Evolutionary conservation across 306 rosid genomes (phyloP).

Genomic region (Carpinus fangiana): DNA sequence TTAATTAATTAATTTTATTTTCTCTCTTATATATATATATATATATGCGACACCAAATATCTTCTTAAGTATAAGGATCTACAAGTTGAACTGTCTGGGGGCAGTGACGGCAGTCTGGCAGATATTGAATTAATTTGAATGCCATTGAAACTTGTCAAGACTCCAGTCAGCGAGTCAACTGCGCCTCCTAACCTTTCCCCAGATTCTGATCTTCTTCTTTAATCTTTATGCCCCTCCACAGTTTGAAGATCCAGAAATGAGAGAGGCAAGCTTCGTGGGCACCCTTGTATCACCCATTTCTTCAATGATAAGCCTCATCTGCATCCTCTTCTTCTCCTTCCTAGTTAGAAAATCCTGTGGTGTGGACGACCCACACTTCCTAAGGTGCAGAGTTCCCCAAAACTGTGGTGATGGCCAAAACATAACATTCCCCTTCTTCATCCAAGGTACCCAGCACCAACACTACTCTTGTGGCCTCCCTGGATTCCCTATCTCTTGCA

Average conservation of each 20-base stretch:
- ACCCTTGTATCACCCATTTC: neutral
- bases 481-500: conserved; percentile 28
- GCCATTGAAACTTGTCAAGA: no score
- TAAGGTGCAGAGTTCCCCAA: conserved; percentile 19
- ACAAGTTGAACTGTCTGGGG: no score
- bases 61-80: no score
- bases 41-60: conserved; percentile 34
- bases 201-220: no score
- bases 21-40: neutral
- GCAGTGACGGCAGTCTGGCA: no score
- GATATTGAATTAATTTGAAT: no score
- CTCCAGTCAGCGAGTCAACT: no score
- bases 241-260: conserved; percentile 22
- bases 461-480: conserved; percentile 31
- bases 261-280: neutral
- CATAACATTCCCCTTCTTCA: conserved; percentile 17
- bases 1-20: neutral
- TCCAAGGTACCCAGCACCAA: neutral
- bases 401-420: conserved; percentile 20
- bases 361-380: conserved; percentile 9
- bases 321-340: neutral
- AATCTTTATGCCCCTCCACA: neutral
- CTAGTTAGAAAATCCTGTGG: neutral
- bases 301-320: neutral
- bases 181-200: neutral